phyloP scores from a whole-genome alignment of 78 protist genomes.

The Dictyostelium capitatum region DNA sequence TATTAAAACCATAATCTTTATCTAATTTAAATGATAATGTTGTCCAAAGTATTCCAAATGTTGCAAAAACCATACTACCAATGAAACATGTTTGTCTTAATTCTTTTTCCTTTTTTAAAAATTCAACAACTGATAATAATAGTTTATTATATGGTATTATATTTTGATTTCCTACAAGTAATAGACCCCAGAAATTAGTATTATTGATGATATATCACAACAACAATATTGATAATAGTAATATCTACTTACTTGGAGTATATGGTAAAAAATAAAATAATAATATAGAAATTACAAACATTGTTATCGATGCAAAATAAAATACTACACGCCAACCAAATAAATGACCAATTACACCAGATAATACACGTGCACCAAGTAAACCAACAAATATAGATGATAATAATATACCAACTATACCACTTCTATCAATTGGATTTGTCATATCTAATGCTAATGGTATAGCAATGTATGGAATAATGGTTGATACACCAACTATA shows the following conservation, averaged over 20 bases:
- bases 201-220: neutral
- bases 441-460: constrained; percentile 65
- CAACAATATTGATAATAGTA: neutral
- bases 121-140: constrained; percentile 16
- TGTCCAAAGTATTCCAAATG: constrained; percentile 67
- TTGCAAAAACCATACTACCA: constrained; percentile 43
- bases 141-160: constrained; percentile 47
- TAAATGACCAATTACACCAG: constrained; percentile 33
- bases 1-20: constrained; percentile 15
- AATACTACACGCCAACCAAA: constrained; percentile 53
- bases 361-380: constrained; percentile 44
- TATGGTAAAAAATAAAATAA: constrained; percentile 47
- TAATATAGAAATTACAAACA: constrained; percentile 29
- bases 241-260: constrained; percentile 32
- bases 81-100: constrained; percentile 57
- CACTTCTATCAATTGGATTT: constrained; percentile 24
- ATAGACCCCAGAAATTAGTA: neutral
- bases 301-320: constrained; percentile 23
- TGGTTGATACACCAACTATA: constrained; percentile 44
- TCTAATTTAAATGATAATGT: constrained; percentile 39
- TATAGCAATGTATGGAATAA: constrained; percentile 59
- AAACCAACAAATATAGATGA: constrained; percentile 54
- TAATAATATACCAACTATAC: constrained; percentile 38
- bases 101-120: constrained; percentile 5
- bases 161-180: constrained; percentile 35